Conservation (phyloP, 345 rosid genomes). For the Heritiera fomes region DNA sequence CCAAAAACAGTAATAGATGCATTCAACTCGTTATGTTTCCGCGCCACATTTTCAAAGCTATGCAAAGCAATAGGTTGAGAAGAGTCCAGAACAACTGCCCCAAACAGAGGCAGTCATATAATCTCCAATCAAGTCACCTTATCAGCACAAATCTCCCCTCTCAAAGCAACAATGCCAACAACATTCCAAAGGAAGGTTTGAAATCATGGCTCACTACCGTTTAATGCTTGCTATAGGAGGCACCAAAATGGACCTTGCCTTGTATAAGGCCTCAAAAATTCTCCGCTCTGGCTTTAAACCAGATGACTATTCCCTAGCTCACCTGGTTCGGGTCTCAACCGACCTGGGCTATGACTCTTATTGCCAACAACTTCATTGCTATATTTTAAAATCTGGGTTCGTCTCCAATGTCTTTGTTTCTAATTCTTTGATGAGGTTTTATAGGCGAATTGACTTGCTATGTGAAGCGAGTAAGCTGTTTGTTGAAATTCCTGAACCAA, state of each 20-base stretch:
- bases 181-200: neutral
- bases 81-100: constrained; percentile 19
- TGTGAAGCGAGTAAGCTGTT: constrained; percentile 52
- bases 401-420: constrained; percentile 50
- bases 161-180: neutral
- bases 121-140: constrained; percentile 6
- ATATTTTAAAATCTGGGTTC: constrained; percentile 60
- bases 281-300: constrained; percentile 39
- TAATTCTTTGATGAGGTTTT: constrained; percentile 53
- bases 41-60: neutral
- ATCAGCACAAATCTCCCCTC: neutral
- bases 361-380: constrained; percentile 59
- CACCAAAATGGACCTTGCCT: constrained; percentile 21
- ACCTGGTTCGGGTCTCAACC: constrained; percentile 53
- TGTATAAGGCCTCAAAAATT: constrained; percentile 35
- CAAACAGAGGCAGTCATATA: constrained; percentile 19
- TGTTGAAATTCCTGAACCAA: constrained; percentile 72
- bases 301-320: constrained; percentile 39
- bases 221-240: constrained; percentile 32
- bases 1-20: no score
- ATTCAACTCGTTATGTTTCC: neutral
- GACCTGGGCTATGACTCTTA: constrained; percentile 45
- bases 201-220: constrained; percentile 23
- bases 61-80: constrained; percentile 30
- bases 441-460: constrained; percentile 35